A percentile compares a stretch with the other conserved stretches of the same genome.
Conservation (phyloP, 768 basidiomycete genomes). For the Serendipita sp. region DNA sequence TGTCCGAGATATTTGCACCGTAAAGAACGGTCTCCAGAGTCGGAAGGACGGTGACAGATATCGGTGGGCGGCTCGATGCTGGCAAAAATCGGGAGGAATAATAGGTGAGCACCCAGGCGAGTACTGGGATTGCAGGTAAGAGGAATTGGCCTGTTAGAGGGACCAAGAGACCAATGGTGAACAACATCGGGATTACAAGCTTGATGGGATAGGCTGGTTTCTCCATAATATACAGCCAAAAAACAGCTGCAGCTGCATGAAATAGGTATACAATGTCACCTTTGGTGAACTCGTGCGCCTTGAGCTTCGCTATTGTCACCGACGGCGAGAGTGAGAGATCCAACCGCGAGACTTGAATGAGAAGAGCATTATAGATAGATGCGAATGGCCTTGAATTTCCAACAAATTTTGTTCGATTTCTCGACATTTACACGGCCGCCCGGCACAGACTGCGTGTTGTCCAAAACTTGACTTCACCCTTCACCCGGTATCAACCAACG, state of each 20-base stretch:
- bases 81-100: conserved; percentile 83
- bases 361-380: background rate
- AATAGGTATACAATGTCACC: conserved; percentile 49
- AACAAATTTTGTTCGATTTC: background rate
- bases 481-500: background rate
- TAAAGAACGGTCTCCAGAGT: conserved; percentile 91
- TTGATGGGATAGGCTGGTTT: conserved; percentile 56
- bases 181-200: conserved; percentile 59
- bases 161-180: conserved; percentile 50
- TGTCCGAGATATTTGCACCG: conserved; percentile 94
- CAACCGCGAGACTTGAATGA: conserved; percentile 32
- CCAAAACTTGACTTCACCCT: background rate
- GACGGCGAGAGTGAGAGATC: conserved; percentile 63
- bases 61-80: conserved; percentile 50
- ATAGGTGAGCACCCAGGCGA: conserved; percentile 73
- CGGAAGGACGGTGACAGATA: conserved; percentile 85
- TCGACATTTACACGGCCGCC: background rate
- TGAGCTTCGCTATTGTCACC: conserved; percentile 45
- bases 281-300: conserved; percentile 36
- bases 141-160: conserved; percentile 87
- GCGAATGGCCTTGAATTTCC: background rate
- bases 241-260: conserved; percentile 42
- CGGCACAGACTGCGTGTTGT: background rate
- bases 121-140: conserved; percentile 71
- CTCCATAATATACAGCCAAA: conserved; percentile 63